Base-by-base conservation (phyloP, 805 yeast genomes). In the Candida orba region DNA sequence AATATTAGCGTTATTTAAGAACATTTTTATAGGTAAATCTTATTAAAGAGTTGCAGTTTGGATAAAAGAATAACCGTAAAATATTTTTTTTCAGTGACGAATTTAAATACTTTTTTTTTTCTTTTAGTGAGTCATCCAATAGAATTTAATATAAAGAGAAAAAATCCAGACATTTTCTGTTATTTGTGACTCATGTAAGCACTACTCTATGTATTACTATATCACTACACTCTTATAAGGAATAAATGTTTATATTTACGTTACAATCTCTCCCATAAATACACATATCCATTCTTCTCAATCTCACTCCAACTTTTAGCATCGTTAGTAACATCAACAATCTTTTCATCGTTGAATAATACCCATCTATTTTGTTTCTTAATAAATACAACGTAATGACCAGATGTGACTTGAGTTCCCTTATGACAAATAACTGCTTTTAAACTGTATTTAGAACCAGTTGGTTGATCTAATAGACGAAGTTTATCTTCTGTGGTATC, bases 341-440 rank as follows among this genome's bases (percentile, higher is more conserved):
- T 95, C 59, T 85, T 87, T 56, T 88, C 96, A 56, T 88, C 96
- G 55, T 88, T 88, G 65, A 79, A 88, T 37, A 86, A 66, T 2
- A 81, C 79, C 95, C 95, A 86, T 41, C 68, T 57, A 40, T 54
- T 60, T 25, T 22, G 40, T 36, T 27, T 35, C 46, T 69, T 73
- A 36, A 84, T 65, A 55, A 81, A 87, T 1, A 80, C 85, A 30
- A 89, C 95, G 58, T 89, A 89, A 59, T 88, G 95, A 1, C 96
- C 96, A 0, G 93, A 83, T 49, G 88, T 95, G 1, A 87, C 81
- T 30, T 91, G 83, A 0, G 79, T 69, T 3, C 96, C 96, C 59
- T 87, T 89, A 62, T 89, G 96, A 57, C 95, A 86, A 24, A 88
- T 71, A 4, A 83, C 81, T 0, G 84, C 82, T 45, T 73, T 70